Percentiles rank a stretch among this genome's conserved stretches.
These are phyloP conservation scores for Cladosporium sp. DNA, from an alignment of 2,329 filamentous ascomycete species.

Conservation along the genomic window DNA sequence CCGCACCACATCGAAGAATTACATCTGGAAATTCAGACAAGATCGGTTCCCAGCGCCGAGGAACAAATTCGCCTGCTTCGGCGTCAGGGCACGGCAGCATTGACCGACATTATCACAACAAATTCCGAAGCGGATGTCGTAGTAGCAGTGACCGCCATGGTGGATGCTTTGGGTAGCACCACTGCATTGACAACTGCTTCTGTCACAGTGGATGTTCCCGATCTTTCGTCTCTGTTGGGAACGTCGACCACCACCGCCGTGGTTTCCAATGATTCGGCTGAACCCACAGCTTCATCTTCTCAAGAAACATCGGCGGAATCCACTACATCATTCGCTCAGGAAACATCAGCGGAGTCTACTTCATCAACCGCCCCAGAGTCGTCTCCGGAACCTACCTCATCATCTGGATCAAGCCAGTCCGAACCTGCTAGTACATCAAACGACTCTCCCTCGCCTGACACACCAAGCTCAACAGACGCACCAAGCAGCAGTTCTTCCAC, in stretches of 20 bases:
- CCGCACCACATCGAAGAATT: conserved; percentile 28
- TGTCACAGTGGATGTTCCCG: conserved; percentile 17
- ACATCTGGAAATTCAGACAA: conserved; percentile 25
- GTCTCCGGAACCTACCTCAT: background rate
- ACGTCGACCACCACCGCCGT: conserved; percentile 15
- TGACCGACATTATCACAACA: conserved; percentile 13
- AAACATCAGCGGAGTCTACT: background rate
- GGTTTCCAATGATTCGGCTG: background rate
- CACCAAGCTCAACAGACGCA: background rate
- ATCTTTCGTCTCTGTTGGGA: background rate
- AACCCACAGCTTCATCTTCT: background rate
- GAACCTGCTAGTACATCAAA: background rate
- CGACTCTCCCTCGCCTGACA: background rate
- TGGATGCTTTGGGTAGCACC: conserved; percentile 22
- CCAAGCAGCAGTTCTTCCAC: background rate
- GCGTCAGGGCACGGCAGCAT: conserved; percentile 27
- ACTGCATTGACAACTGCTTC: conserved; percentile 14
- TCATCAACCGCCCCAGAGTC: background rate
- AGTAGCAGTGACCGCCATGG: conserved; percentile 20
- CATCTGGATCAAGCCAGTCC: background rate
- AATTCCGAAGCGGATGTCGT: conserved; percentile 15
- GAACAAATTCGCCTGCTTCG: conserved; percentile 24
- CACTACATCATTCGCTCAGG: background rate
- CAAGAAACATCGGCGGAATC: background rate
- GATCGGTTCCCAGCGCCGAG: conserved; percentile 18